Evolutionary conservation across 306 rosid genomes (phyloP).

Genomic region (Hylodesmum podocarpum): DNA sequence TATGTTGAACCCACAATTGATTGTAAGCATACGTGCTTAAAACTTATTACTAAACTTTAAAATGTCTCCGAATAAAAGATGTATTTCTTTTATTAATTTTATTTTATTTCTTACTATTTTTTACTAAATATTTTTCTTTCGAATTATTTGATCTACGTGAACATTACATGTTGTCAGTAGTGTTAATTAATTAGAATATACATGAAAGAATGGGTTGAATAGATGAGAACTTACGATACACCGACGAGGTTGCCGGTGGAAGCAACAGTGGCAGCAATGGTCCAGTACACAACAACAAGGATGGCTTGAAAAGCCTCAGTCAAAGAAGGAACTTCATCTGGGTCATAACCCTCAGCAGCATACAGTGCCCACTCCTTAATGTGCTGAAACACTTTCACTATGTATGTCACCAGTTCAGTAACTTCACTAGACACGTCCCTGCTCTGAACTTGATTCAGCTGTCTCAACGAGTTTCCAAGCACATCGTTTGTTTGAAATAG

Average conservation of each 20-base stretch:
- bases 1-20: too few species aligned
- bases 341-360: constrained; percentile 26
- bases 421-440: constrained; percentile 3
- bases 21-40: too few species aligned
- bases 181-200: too few species aligned
- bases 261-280: constrained; percentile 34
- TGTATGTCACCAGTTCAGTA: background rate
- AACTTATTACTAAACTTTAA: too few species aligned
- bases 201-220: background rate
- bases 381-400: constrained; percentile 29
- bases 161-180: too few species aligned
- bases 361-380: constrained; percentile 40
- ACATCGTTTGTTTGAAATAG: background rate
- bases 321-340: constrained; percentile 29
- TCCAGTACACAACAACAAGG: constrained; percentile 40
- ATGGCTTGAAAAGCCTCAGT: constrained; percentile 25
- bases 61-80: too few species aligned
- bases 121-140: too few species aligned
- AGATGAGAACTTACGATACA: constrained; percentile 27
- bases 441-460: constrained; percentile 31
- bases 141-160: too few species aligned
- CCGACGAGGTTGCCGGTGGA: constrained; percentile 29
- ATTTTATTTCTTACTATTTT: too few species aligned
- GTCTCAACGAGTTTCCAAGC: constrained; percentile 27
- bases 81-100: too few species aligned